Evolutionary conservation across 768 basidiomycete genomes (phyloP).

Genomic region (Podaxis sp.): DNA sequence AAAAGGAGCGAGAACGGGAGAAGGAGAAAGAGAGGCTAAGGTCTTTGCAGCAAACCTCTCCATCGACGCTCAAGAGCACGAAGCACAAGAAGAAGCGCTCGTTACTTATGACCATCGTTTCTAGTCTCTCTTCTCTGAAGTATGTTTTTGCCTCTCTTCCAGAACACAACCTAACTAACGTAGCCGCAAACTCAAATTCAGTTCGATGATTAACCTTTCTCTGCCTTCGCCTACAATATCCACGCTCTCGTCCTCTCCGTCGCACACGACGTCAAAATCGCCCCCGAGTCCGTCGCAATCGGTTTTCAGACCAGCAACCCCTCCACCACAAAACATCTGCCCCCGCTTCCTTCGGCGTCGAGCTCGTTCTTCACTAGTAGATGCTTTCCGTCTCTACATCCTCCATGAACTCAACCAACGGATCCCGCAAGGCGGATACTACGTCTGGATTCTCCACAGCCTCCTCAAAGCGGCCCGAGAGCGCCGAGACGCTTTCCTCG

Average conservation of each 20-base stretch:
- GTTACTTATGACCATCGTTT: constrained; percentile 58
- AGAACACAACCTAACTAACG: constrained; percentile 4
- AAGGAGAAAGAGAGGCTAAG: constrained; percentile 29
- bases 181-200: constrained; percentile 19
- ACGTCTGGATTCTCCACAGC: constrained; percentile 53
- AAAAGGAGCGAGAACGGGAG: constrained; percentile 28
- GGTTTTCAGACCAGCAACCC: constrained; percentile 26
- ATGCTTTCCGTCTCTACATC: constrained; percentile 64
- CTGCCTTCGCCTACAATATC: constrained; percentile 29
- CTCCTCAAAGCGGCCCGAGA: constrained; percentile 23
- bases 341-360: constrained; percentile 45
- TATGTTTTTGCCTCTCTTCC: constrained; percentile 29
- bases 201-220: constrained; percentile 28
- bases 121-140: constrained; percentile 42
- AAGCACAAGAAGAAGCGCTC: constrained; percentile 74
- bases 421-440: constrained; percentile 42
- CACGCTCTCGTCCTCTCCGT: constrained; percentile 26
- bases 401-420: constrained; percentile 49
- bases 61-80: constrained; percentile 32
- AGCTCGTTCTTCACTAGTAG: constrained; percentile 67
- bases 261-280: constrained; percentile 19
- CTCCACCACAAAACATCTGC: constrained; percentile 26
- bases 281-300: background rate
- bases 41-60: constrained; percentile 20
- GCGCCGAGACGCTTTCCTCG: constrained; percentile 41